These are phyloP conservation scores for Abelmoschus esculentus DNA, from an alignment of 345 rosid species.

Conservation along the genomic window DNA sequence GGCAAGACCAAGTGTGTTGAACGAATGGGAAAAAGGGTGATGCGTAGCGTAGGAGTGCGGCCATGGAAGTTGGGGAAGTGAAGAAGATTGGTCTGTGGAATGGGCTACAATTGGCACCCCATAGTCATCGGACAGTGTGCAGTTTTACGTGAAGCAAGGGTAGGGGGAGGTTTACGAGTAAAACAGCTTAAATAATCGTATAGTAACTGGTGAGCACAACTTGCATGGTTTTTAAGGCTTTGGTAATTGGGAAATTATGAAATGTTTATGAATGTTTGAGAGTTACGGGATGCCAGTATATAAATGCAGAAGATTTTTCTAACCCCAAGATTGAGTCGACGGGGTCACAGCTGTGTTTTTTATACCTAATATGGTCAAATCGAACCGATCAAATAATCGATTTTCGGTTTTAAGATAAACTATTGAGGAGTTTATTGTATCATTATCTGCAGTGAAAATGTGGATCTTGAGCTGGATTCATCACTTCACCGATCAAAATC, in stretches of 20 bases:
- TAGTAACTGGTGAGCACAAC: neutral
- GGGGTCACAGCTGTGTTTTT: no score
- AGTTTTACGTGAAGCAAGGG: constrained; percentile 14
- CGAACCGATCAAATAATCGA: no score
- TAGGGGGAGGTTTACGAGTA: constrained; percentile 26
- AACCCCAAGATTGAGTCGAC: neutral
- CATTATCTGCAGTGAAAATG: no score
- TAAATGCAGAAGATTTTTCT: neutral
- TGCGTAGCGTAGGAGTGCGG: neutral
- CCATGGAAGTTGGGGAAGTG: constrained; percentile 48
- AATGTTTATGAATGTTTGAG: constrained; percentile 6
- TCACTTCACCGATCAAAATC: no score
- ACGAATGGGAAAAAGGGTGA: neutral
- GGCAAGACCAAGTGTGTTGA: constrained; percentile 15
- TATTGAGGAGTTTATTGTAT: no score
- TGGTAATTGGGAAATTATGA: constrained; percentile 1
- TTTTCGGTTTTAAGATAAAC: no score
- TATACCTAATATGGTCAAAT: no score
- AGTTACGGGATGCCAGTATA: constrained; percentile 40
- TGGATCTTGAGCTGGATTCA: no score
- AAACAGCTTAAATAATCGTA: neutral
- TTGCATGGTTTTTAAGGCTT: constrained; percentile 24
- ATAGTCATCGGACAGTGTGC: constrained; percentile 36
- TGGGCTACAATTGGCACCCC: constrained; percentile 47
- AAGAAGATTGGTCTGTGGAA: constrained; percentile 66